phyloP scores from a whole-genome alignment of 139 green algal species.

The Deuterostichococcus epilithicus region DNA sequence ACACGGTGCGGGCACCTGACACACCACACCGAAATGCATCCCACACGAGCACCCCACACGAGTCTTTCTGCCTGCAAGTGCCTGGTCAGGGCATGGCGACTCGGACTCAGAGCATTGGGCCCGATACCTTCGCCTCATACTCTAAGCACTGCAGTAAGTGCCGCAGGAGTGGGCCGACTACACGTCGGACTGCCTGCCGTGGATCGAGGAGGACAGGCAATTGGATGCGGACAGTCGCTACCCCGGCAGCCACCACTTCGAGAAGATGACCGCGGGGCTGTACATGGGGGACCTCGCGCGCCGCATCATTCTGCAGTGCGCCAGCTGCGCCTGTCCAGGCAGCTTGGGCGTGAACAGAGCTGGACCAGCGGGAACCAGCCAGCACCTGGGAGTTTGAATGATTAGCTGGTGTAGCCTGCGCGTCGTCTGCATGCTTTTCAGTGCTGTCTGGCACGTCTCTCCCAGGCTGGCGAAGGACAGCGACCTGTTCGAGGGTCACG shows the following conservation, averaged over 20 bases:
- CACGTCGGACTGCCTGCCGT: slow-evolving; percentile 32
- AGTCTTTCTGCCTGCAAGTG: too few species aligned
- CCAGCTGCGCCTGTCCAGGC: too few species aligned
- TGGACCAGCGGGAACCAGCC: too few species aligned
- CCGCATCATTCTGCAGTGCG: slow-evolving; percentile 55
- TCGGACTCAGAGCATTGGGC: too few species aligned
- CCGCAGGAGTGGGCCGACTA: slow-evolving; percentile 86
- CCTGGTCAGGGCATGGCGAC: too few species aligned
- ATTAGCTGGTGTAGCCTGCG: too few species aligned
- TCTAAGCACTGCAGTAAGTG: too few species aligned
- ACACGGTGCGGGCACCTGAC: slow-evolving; percentile 24
- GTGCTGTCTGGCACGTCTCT: not conserved
- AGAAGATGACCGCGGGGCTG: slow-evolving; percentile 88
- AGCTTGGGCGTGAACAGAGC: not conserved
- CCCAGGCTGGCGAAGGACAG: slow-evolving; percentile 34
- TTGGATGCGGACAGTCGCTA: slow-evolving; percentile 58
- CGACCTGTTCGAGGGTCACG: slow-evolving; percentile 39
- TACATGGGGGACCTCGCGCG: slow-evolving; percentile 85
- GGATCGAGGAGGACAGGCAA: slow-evolving; percentile 60
- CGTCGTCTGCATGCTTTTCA: not conserved
- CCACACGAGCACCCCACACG: too few species aligned
- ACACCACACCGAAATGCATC: too few species aligned
- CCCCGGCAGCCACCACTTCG: slow-evolving; percentile 67
- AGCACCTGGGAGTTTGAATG: too few species aligned
- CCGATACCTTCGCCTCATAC: too few species aligned